A percentile compares a stretch with the other conserved stretches of the same genome.
Evolutionary conservation across 2,329 filamentous ascomycete genomes (phyloP).

Genomic region (Rhexocercosporidium sp.): DNA sequence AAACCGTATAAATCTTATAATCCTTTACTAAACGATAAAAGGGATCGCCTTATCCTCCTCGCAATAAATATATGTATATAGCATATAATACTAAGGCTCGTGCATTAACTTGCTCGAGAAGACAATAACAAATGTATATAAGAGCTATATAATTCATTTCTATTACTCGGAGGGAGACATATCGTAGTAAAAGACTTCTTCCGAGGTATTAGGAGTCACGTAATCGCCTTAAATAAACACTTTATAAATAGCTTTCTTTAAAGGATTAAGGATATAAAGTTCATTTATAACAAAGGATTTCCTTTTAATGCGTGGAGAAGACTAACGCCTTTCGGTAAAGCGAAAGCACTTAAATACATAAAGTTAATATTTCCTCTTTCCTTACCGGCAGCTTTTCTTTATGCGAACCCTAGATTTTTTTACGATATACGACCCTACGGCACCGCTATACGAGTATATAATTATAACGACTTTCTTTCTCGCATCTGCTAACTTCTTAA

Average conservation of each 20-base stretch:
- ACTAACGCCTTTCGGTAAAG: constrained; percentile 14
- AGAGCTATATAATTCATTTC: constrained; percentile 4
- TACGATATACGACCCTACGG: constrained; percentile 32
- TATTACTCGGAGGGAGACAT: constrained; percentile 1
- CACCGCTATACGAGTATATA: constrained; percentile 47
- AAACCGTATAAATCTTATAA: not conserved
- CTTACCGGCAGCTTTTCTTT: constrained; percentile 13
- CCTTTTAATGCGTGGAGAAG: constrained; percentile 3
- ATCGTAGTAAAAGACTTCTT: constrained; percentile 8
- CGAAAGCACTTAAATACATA: constrained; percentile 22
- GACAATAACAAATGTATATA: not conserved
- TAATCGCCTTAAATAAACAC: constrained; percentile 1
- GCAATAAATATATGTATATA: constrained; percentile 7
- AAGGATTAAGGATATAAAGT: not conserved
- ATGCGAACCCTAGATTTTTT: constrained; percentile 9
- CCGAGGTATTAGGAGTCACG: not conserved
- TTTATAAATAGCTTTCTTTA: not conserved
- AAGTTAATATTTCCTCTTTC: constrained; percentile 20
- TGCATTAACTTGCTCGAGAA: constrained; percentile 10
- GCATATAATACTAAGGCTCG: constrained; percentile 11
- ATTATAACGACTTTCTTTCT: constrained; percentile 46
- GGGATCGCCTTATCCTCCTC: constrained; percentile 11
- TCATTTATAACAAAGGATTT: not conserved
- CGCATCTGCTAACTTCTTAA: constrained; percentile 41
- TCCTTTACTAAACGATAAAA: not conserved